These are phyloP conservation scores for Botrytis cinerea DNA, from an alignment of 2,329 filamentous ascomycete species.

Conservation along the genomic window DNA sequence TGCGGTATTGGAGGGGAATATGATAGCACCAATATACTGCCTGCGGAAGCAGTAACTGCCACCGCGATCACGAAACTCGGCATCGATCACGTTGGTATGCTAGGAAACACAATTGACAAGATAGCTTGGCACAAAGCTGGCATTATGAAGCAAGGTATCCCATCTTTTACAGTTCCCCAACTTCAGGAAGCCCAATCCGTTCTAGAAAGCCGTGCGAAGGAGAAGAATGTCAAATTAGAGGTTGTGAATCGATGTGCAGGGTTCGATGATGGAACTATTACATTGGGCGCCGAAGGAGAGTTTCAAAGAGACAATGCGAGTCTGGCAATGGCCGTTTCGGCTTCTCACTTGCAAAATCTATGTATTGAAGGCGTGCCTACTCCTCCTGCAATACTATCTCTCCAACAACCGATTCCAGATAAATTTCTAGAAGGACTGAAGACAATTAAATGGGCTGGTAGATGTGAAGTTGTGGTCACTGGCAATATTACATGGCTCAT, in stretches of 20 bases:
- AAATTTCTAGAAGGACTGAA: constrained; percentile 73
- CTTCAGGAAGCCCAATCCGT: constrained; percentile 58
- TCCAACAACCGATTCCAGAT: constrained; percentile 49
- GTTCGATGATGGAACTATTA: constrained; percentile 48
- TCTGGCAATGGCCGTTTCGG: constrained; percentile 57
- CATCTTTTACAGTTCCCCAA: constrained; percentile 65
- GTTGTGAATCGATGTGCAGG: constrained; percentile 36
- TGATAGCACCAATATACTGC: constrained; percentile 86
- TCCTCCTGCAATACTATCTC: not conserved
- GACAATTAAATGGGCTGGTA: constrained; percentile 72
- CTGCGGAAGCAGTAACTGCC: constrained; percentile 56
- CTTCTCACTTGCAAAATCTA: constrained; percentile 51
- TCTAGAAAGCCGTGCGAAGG: constrained; percentile 58
- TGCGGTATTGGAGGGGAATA: constrained; percentile 94
- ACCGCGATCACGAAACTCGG: constrained; percentile 77
- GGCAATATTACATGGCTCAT: constrained; percentile 75
- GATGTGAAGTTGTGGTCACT: constrained; percentile 65
- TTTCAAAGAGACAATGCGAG: constrained; percentile 63
- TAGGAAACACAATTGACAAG: constrained; percentile 75
- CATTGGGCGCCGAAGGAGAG: constrained; percentile 52
- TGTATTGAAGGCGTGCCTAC: constrained; percentile 25
- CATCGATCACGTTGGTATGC: constrained; percentile 80
- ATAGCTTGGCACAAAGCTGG: constrained; percentile 94
- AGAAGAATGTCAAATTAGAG: constrained; percentile 31
- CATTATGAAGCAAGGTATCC: constrained; percentile 70